These are phyloP conservation scores for Camellia granthamiana DNA, from an alignment of 148 eudicot species.

Conservation along the genomic window DNA sequence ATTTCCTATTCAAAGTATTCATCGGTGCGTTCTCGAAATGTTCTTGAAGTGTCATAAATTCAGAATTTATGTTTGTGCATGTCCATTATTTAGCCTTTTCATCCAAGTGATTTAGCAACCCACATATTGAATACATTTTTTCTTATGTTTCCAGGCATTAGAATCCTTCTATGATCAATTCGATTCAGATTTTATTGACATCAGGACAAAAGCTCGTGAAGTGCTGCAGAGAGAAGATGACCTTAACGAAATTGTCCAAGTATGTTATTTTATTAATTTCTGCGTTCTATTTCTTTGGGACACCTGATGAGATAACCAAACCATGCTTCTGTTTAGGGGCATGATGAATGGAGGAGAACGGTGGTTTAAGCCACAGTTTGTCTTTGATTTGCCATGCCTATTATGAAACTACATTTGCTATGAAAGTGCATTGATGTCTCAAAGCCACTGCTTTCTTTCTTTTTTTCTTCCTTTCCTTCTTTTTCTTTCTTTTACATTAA, in stretches of 20 bases:
- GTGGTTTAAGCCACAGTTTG: no score
- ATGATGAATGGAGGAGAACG: constrained; percentile 3
- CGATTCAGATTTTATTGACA: constrained; percentile 85
- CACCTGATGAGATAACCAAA: not conserved
- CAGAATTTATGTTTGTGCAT: not conserved
- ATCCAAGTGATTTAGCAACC: not conserved
- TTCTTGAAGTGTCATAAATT: not conserved
- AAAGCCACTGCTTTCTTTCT: not conserved
- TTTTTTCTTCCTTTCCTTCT: not conserved
- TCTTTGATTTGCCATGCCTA: not conserved
- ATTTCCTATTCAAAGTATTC: constrained; percentile 98
- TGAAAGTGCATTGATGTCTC: not conserved
- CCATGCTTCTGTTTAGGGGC: not conserved
- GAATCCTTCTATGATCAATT: constrained; percentile 86
- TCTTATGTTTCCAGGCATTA: constrained; percentile 57
- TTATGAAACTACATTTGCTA: not conserved
- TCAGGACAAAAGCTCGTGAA: constrained; percentile 98
- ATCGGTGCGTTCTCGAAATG: constrained; percentile 42
- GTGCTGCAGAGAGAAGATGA: constrained; percentile 96
- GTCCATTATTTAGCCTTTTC: not conserved
- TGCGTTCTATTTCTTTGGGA: not conserved
- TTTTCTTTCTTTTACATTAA: not conserved
- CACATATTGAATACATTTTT: not conserved
- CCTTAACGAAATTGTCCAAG: constrained; percentile 97
- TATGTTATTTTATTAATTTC: constrained; percentile 21